Evolutionary conservation across 352 stramenopile species (phyloP).

Genomic region (Globisporangium perplexum): DNA sequence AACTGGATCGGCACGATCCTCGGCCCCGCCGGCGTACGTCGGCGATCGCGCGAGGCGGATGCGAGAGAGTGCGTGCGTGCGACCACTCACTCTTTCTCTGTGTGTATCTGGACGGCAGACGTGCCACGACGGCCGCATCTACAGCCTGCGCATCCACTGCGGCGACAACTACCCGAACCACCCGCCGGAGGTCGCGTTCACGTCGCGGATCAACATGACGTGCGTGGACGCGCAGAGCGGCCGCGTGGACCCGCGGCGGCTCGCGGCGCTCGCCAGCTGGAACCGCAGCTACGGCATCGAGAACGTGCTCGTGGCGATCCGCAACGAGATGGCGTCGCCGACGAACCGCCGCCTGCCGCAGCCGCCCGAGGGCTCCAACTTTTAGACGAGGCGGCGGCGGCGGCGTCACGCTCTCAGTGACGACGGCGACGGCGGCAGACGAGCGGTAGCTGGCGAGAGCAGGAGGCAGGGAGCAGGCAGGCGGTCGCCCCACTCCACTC

Average conservation of each 20-base stretch:
- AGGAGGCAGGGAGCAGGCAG: slow-evolving; percentile 2
- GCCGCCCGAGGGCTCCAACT: slow-evolving; percentile 87
- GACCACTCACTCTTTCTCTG: background rate
- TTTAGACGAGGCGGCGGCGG: slow-evolving; percentile 53
- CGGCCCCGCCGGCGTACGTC: slow-evolving; percentile 90
- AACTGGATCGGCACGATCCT: slow-evolving; percentile 98
- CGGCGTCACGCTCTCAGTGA: too few species aligned
- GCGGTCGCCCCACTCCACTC: background rate
- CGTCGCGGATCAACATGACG: slow-evolving; percentile 97
- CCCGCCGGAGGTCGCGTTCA: slow-evolving; percentile 93
- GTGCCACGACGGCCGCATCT: slow-evolving; percentile 94
- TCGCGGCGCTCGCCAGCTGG: slow-evolving; percentile 67
- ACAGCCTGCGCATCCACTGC: slow-evolving; percentile 93
- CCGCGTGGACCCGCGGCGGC: slow-evolving; percentile 71
- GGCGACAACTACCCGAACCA: slow-evolving; percentile 93
- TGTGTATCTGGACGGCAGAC: slow-evolving; percentile 51
- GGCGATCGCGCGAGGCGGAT: background rate
- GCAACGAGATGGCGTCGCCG: slow-evolving; percentile 85
- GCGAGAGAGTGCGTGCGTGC: background rate
- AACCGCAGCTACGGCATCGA: slow-evolving; percentile 90
- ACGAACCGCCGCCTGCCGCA: slow-evolving; percentile 89
- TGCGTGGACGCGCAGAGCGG: slow-evolving; percentile 91
- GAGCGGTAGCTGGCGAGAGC: background rate
- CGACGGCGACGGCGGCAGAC: too few species aligned
- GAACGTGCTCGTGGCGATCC: slow-evolving; percentile 85